Conservation (phyloP, 2,329 filamentous ascomycete species). For the Colletotrichum melonis region DNA sequence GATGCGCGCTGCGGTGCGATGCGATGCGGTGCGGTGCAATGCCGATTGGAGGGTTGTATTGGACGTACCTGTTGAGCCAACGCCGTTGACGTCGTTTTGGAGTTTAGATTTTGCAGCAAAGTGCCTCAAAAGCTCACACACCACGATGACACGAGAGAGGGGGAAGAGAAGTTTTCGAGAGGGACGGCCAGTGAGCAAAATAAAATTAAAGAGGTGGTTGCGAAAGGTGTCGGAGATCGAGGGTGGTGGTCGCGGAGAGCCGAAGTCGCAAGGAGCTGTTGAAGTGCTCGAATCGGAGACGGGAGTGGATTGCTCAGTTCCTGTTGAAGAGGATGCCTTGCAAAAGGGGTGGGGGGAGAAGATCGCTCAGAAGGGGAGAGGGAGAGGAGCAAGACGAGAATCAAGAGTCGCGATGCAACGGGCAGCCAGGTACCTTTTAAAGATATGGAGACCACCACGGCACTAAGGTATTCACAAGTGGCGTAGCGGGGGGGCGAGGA, state of each 20-base stretch:
- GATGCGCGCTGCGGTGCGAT: constrained; percentile 1
- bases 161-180: not conserved
- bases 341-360: not conserved
- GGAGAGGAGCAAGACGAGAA: not conserved
- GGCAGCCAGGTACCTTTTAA: constrained; percentile 25
- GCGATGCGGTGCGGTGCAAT: not conserved
- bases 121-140: not conserved
- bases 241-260: constrained; percentile 29
- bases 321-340: constrained; percentile 33
- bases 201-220: constrained; percentile 1
- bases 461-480: not conserved
- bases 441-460: constrained; percentile 19
- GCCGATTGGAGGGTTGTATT: constrained; percentile 17
- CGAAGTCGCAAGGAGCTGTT: constrained; percentile 34
- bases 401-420: constrained; percentile 27
- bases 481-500: not conserved
- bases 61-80: constrained; percentile 17
- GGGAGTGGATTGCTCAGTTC: constrained; percentile 20
- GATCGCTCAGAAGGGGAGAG: not conserved
- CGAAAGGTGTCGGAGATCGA: constrained; percentile 31
- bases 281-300: constrained; percentile 31
- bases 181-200: not conserved
- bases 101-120: constrained; percentile 5
- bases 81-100: constrained; percentile 28
- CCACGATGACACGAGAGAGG: not conserved